Evolutionary conservation across 2,329 filamentous ascomycete species (phyloP).

Genomic region (Bipolaris gigantea): DNA sequence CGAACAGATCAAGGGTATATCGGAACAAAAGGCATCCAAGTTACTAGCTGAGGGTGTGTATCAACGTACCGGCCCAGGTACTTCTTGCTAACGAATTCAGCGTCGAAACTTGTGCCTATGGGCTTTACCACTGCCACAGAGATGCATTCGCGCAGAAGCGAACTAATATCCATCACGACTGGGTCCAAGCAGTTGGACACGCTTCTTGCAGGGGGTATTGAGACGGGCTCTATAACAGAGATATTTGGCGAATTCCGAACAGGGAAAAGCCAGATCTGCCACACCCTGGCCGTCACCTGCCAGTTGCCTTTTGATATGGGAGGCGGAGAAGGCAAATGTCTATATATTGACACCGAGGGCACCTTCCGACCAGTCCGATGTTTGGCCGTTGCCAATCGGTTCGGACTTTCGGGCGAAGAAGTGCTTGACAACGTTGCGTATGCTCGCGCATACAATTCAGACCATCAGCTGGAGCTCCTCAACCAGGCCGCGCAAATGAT

Average conservation of each 20-base stretch:
- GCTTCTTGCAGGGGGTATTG: slow-evolving; percentile 87
- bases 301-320: slow-evolving; percentile 99
- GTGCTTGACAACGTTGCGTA: slow-evolving; percentile 98
- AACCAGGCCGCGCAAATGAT: slow-evolving; percentile 98
- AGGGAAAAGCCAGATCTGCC: slow-evolving; percentile 97
- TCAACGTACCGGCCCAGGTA: too few relatives aligned
- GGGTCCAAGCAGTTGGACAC: slow-evolving; percentile 98
- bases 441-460: slow-evolving; percentile 96
- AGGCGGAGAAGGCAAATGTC: slow-evolving; percentile 94
- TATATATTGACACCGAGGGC: slow-evolving; percentile 98
- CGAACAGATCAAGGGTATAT: slow-evolving; percentile 97
- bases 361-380: slow-evolving; percentile 90
- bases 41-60: slow-evolving; percentile 81
- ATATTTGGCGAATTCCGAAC: slow-evolving; percentile 98
- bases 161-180: slow-evolving; percentile 96
- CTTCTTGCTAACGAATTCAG: slow-evolving; percentile 50
- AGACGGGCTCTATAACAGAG: slow-evolving; percentile 97
- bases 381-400: slow-evolving; percentile 89
- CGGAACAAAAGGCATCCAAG: slow-evolving; percentile 92
- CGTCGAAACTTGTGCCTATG: slow-evolving; percentile 96
- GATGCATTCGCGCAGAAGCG: slow-evolving; percentile 95
- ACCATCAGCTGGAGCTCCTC: slow-evolving; percentile 92
- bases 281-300: slow-evolving; percentile 97
- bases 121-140: slow-evolving; percentile 98
- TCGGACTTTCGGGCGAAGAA: slow-evolving; percentile 92